These are phyloP conservation scores for Juncus effusus DNA, from an alignment of 176 grass and related monocot species.

Conservation along the genomic window DNA sequence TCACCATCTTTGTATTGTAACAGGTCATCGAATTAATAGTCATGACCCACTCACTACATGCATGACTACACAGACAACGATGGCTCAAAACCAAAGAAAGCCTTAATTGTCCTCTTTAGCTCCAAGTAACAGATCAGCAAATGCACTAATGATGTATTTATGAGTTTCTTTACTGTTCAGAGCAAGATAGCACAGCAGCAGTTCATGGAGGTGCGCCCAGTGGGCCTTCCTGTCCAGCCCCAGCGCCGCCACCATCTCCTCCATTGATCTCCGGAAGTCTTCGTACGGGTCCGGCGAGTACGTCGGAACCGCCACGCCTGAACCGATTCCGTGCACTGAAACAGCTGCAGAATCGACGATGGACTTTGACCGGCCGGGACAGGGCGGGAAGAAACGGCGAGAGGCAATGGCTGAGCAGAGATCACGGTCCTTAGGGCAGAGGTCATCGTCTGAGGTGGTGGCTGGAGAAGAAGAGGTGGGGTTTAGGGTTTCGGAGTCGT, in stretches of 20 bases:
- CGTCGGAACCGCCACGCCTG: conserved; percentile 81
- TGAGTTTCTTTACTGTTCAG: conserved; percentile 81
- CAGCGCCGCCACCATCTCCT: conserved; percentile 84
- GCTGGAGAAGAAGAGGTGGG: conserved; percentile 32
- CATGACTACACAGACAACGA: conserved; percentile 11
- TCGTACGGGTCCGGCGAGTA: conserved; percentile 88
- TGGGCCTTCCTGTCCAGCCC: conserved; percentile 57
- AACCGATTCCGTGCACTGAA: conserved; percentile 32
- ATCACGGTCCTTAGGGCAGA: conserved; percentile 19
- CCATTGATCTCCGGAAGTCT: conserved; percentile 89
- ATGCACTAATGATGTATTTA: conserved; percentile 87
- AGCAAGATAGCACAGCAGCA: conserved; percentile 93
- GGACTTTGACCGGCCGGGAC: conserved; percentile 75
- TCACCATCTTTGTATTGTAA: no score
- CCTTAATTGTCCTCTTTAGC: no score
- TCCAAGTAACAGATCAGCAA: conserved; percentile 84
- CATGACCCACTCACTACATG: background rate
- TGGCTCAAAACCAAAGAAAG: conserved; percentile 16
- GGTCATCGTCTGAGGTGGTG: background rate
- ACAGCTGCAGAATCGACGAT: conserved; percentile 55
- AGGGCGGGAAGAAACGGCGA: conserved; percentile 77
- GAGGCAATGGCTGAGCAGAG: conserved; percentile 88
- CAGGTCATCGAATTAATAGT: no score
- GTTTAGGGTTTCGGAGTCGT: conserved; percentile 20
- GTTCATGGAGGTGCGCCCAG: conserved; percentile 74